A percentile compares a stretch with the other conserved stretches of the same genome.
phyloP scores from a whole-genome alignment of 768 basidiomycete species.

The Mycena pura region DNA sequence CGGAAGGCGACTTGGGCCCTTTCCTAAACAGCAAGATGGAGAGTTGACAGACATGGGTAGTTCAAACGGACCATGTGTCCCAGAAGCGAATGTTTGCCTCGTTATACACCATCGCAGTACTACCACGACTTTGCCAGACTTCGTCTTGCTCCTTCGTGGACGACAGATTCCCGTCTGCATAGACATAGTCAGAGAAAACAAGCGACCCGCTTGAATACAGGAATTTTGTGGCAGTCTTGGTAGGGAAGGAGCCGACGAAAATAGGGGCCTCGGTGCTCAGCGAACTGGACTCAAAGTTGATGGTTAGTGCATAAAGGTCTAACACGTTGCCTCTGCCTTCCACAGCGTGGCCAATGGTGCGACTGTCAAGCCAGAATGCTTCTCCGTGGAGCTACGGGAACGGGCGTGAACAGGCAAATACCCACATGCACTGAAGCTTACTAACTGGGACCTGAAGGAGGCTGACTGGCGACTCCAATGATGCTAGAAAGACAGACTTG shows the following conservation, averaged over 20 bases:
- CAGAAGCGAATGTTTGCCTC: slow-evolving; percentile 72
- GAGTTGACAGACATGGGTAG: background rate
- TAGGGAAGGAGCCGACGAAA: slow-evolving; percentile 71
- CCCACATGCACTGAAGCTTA: too few relatives aligned
- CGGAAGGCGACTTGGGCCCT: slow-evolving; percentile 70
- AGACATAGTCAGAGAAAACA: slow-evolving; percentile 87
- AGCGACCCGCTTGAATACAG: slow-evolving; percentile 66
- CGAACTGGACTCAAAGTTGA: slow-evolving; percentile 47
- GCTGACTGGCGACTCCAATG: slow-evolving; percentile 57
- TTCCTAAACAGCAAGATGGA: slow-evolving; percentile 51
- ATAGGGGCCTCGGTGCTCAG: slow-evolving; percentile 45
- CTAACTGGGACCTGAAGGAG: slow-evolving; percentile 58
- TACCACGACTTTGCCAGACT: slow-evolving; percentile 74
- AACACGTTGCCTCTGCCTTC: slow-evolving; percentile 58
- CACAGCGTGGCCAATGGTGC: slow-evolving; percentile 74
- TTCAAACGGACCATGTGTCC: slow-evolving; percentile 45
- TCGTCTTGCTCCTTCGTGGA: slow-evolving; percentile 74
- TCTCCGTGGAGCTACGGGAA: slow-evolving; percentile 66
- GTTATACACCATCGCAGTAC: slow-evolving; percentile 76
- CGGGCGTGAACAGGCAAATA: too few relatives aligned
- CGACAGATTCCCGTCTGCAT: slow-evolving; percentile 74
- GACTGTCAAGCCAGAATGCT: slow-evolving; percentile 76
- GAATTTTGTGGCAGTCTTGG: slow-evolving; percentile 74
- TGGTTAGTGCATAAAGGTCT: slow-evolving; percentile 63
- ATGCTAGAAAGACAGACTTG: slow-evolving; percentile 69